phyloP scores from a whole-genome alignment of 192 early-diverging fungal genomes.

The Tieghemiomyces parasiticus region DNA sequence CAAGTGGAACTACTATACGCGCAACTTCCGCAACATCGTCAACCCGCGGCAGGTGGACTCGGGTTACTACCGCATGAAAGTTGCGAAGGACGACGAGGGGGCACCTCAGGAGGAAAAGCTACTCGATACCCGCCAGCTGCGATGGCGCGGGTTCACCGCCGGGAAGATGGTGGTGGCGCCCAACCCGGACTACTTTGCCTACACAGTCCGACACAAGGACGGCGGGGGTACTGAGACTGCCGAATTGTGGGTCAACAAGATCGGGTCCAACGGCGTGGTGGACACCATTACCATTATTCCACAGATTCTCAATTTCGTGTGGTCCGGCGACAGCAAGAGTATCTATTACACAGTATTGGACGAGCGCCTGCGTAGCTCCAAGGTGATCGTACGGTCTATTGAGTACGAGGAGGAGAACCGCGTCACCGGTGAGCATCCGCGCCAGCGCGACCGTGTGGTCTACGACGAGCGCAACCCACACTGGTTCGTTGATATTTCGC shows the following conservation, averaged over 20 bases:
- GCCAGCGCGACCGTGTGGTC: conserved; percentile 28
- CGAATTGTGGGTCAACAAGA: conserved; percentile 17
- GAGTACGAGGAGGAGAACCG: conserved; percentile 10
- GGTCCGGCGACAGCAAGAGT: conserved; percentile 36
- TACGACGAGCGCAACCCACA: conserved; percentile 47
- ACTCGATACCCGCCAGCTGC: conserved; percentile 10
- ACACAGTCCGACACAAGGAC: not conserved
- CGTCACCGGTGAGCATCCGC: not conserved
- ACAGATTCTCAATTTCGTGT: conserved; percentile 41
- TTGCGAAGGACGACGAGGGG: not conserved
- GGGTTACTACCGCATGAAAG: conserved; percentile 2
- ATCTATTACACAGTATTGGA: conserved; percentile 56
- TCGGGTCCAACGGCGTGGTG: conserved; percentile 8
- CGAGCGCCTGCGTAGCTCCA: conserved; percentile 47
- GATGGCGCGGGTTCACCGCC: conserved; percentile 9
- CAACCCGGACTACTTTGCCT: conserved; percentile 9
- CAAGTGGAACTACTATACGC: conserved; percentile 7
- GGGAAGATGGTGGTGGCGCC: conserved; percentile 6
- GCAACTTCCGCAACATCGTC: not conserved
- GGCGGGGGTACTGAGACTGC: conserved; percentile 17
- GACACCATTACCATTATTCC: conserved; percentile 13
- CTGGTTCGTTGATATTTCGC: conserved; percentile 60
- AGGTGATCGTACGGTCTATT: conserved; percentile 22
- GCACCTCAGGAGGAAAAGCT: not conserved
- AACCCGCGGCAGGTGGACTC: not conserved